Evolutionary conservation across 2,329 filamentous ascomycete species (phyloP), one percentile per base, ranked within the genome.

Genomic region (Diatrype stigma): DNA sequence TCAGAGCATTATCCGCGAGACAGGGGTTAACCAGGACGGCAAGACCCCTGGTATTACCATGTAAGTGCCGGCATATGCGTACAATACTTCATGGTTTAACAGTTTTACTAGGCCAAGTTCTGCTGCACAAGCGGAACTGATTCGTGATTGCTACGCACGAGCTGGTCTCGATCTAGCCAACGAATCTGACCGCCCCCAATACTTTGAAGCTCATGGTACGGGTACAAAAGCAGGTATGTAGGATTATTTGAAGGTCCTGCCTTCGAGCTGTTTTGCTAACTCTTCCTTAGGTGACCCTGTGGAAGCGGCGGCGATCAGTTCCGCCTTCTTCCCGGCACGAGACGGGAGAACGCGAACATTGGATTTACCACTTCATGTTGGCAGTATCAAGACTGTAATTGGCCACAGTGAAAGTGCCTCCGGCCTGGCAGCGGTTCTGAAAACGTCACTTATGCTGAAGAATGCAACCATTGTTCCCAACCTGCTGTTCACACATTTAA

Each of bases 91-190:
- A n/a, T 10, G 26, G 5, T 30, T 10, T 5, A 30, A 30, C 26
- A 10, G 26, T 30, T 10, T 77, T 23, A 75, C 73, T 0, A 63
- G 72, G 51, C 75, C 75, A 0, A 73, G 53, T 38, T 38, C 35
- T 0, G 42, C 51, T 1, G 63, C 67, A 2, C 71, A 73, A 54
- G 58, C 53, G 10, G 50, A 46, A 2, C 47, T 69, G 3, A 70
- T 70, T 42, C 48, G 47, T 11, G 23, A 19, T 3, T 52, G 49
- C 2, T 58, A 58, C 22, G 45, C 34, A 1, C 51, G 51, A n/a
- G 64, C 68, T 11, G 71, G 60, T 14, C 57, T 63, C 2, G 56
- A 65, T 44, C 44, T 50, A 3, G 22, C 2, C 4, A 19, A 37
- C 12, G 6, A 17, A 5, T 16, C 38, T 14, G 51, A 60, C 32